Percentiles rank a stretch among this genome's conserved stretches.
Evolutionary conservation across 2,329 filamentous ascomycete genomes (phyloP).

Genomic region (Pseudocercospora pini-densiflorae): DNA sequence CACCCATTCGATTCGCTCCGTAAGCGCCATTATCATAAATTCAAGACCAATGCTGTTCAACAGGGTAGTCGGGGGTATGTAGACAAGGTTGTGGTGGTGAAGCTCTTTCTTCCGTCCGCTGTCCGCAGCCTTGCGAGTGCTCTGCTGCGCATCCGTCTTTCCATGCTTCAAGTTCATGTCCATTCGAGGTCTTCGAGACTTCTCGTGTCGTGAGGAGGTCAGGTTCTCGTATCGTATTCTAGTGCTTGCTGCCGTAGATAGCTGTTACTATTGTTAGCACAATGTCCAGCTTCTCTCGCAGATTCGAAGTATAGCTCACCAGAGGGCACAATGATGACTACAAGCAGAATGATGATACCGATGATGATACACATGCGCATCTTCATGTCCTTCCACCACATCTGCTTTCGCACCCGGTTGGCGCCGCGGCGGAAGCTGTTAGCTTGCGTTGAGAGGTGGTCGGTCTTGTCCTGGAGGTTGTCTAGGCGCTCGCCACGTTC

Average conservation of each 20-base stretch:
- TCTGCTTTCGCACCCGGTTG: conserved; percentile 89
- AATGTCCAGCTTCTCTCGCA: not conserved
- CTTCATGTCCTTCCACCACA: conserved; percentile 99
- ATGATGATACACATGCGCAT: conserved; percentile 97
- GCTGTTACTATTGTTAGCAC: conserved; percentile 17
- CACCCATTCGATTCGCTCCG: conserved; percentile 26
- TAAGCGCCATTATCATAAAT: conserved; percentile 29
- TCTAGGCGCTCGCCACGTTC: conserved; percentile 90
- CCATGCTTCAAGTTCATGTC: conserved; percentile 19
- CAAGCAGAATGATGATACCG: conserved; percentile 86
- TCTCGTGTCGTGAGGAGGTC: conserved; percentile 5
- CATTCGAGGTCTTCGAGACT: conserved; percentile 12
- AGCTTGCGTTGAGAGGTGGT: conserved; percentile 90
- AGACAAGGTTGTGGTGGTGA: conserved; percentile 1
- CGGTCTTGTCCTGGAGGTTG: conserved; percentile 87
- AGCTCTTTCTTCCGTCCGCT: conserved; percentile 6
- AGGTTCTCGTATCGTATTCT: conserved; percentile 15
- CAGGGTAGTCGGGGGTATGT: conserved; percentile 26
- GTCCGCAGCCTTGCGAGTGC: conserved; percentile 4
- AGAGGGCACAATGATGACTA: conserved; percentile 92
- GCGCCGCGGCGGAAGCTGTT: conserved; percentile 96
- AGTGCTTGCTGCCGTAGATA: conserved; percentile 31
- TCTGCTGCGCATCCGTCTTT: conserved; percentile 17
- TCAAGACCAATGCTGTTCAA: conserved; percentile 24
- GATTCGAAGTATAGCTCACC: conserved; percentile 58